phyloP scores from a whole-genome alignment of 2,329 filamentous ascomycete genomes.

The Fusarium newnesense region DNA sequence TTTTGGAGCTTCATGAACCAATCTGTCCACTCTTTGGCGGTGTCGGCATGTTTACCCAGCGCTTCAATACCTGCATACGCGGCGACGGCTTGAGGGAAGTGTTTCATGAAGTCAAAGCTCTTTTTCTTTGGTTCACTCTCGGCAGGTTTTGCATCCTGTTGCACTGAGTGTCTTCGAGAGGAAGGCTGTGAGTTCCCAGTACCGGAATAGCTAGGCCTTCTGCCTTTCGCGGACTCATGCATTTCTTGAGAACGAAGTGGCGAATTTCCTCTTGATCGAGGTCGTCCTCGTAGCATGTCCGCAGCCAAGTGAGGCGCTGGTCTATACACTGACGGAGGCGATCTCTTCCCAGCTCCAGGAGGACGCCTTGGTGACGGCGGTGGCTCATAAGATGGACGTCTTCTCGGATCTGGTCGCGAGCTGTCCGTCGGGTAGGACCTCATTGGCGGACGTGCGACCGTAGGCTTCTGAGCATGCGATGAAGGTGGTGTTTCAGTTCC shows the following conservation, averaged over 20 bases:
- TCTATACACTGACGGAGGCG: constrained; percentile 18
- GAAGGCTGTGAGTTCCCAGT: neutral
- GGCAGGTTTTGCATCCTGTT: neutral
- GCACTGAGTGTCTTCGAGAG: neutral
- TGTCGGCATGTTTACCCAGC: constrained; percentile 44
- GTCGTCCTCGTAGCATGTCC: constrained; percentile 22
- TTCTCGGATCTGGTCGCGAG: constrained; percentile 16
- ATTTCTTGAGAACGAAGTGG: constrained; percentile 4
- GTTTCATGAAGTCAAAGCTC: constrained; percentile 25
- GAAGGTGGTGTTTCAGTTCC: constrained; percentile 10
- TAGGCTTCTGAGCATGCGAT: no score
- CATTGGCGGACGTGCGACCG: constrained; percentile 5
- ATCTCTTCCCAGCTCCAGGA: neutral
- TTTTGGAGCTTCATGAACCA: constrained; percentile 48
- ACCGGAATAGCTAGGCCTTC: neutral
- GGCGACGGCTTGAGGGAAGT: constrained; percentile 41
- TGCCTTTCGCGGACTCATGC: neutral
- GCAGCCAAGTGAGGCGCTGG: constrained; percentile 15
- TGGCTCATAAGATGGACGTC: constrained; percentile 32
- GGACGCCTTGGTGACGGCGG: constrained; percentile 12
- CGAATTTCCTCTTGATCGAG: constrained; percentile 21
- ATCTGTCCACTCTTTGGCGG: constrained; percentile 49
- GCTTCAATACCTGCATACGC: constrained; percentile 44
- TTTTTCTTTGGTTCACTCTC: constrained; percentile 1
- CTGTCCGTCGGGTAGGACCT: constrained; percentile 33